Percentiles rank a stretch among this genome's conserved stretches.
phyloP scores from a whole-genome alignment of 169 alveolate species.

The Plasmodium adleri region DNA sequence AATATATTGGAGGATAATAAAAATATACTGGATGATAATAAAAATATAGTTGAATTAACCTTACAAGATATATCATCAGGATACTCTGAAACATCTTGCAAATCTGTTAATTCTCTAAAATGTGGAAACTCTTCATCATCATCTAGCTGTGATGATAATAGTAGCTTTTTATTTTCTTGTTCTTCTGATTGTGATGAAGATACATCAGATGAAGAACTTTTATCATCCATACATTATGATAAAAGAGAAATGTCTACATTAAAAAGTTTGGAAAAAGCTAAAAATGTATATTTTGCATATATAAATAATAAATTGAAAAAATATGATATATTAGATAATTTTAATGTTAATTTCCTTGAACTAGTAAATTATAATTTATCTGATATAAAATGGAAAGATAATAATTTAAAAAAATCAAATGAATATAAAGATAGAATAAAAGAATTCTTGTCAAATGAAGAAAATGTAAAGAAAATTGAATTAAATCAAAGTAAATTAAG shows the following conservation, averaged over 20 bases:
- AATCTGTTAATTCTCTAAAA: not conserved
- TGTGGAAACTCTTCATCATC: not conserved
- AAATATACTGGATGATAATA: not conserved
- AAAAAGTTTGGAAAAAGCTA: constrained; percentile 35
- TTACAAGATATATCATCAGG: not conserved
- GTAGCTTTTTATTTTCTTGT: constrained; percentile 33
- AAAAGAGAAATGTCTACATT: constrained; percentile 5
- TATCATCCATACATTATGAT: not conserved
- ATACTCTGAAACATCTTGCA: not conserved
- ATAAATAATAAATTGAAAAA: not conserved
- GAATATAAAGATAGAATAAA: not conserved
- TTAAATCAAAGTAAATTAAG: constrained; percentile 26
- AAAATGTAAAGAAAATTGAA: constrained; percentile 10
- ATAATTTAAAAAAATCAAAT: not conserved
- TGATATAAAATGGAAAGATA: not conserved
- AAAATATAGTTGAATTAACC: not conserved
- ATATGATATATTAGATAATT: constrained; percentile 17
- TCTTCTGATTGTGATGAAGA: constrained; percentile 15
- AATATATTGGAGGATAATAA: not conserved
- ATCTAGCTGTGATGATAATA: not conserved
- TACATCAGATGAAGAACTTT: constrained; percentile 29
- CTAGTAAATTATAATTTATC: not conserved
- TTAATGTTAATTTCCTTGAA: constrained; percentile 19
- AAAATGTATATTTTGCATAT: constrained; percentile 43
- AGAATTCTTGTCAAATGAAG: constrained; percentile 15